Percentiles rank a stretch among this genome's conserved stretches.
These are phyloP conservation scores for Rhipidocladum racemiflorum DNA, from an alignment of 176 grass and related monocot genomes.

Conservation along the genomic window DNA sequence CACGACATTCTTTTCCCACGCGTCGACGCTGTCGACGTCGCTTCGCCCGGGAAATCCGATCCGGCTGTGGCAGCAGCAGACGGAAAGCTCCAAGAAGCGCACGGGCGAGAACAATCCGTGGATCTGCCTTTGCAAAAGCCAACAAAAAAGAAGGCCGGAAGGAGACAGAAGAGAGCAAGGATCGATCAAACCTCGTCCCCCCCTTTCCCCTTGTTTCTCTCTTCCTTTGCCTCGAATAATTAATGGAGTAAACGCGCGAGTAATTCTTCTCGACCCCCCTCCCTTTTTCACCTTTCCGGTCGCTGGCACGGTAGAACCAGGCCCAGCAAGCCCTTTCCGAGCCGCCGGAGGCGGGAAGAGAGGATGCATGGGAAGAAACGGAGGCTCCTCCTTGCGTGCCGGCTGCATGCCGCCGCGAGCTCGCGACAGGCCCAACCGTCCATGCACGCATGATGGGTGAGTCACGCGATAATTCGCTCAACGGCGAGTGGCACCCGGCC, in stretches of 20 bases:
- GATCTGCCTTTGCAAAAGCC: slow-evolving; percentile 11
- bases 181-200: background rate
- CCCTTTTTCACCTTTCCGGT: background rate
- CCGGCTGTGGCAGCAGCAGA: background rate
- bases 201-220: background rate
- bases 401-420: background rate
- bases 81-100: background rate
- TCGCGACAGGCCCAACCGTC: background rate
- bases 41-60: slow-evolving; percentile 12
- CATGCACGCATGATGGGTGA: background rate
- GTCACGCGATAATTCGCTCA: slow-evolving; percentile 31
- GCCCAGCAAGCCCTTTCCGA: background rate
- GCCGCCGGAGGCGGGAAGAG: background rate
- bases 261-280: background rate
- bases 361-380: background rate
- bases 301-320: background rate
- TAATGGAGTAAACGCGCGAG: background rate
- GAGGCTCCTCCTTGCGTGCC: background rate
- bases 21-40: slow-evolving; percentile 16
- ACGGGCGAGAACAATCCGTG: background rate
- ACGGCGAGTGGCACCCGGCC: slow-evolving; percentile 30
- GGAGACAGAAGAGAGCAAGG: background rate
- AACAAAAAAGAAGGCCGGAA: background rate
- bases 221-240: background rate
- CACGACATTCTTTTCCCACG: background rate